These are phyloP conservation scores for Macrophomina pseudophaseolina DNA, from an alignment of 2,329 filamentous ascomycete genomes.

Conservation along the genomic window DNA sequence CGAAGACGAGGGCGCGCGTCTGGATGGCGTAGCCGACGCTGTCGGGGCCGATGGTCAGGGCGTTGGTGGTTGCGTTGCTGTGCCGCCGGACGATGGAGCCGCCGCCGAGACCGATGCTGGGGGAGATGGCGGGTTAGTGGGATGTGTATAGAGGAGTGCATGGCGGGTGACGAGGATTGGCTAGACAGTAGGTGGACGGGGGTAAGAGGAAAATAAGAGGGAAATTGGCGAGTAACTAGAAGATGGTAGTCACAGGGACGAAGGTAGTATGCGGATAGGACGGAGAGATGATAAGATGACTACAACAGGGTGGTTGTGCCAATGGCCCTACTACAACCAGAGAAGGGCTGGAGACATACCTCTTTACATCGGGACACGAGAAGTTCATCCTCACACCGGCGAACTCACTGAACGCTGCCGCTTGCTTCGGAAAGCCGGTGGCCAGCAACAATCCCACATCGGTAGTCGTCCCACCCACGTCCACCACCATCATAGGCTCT, in stretches of 20 bases:
- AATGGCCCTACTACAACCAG: background rate
- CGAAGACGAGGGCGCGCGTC: conserved; percentile 57
- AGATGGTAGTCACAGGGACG: background rate
- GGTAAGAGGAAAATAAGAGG: no score
- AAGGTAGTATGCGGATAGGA: background rate
- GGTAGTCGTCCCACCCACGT: conserved; percentile 70
- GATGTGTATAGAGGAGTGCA: background rate
- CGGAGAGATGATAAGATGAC: background rate
- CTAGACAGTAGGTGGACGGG: background rate
- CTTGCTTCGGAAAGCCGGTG: conserved; percentile 66
- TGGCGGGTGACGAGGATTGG: background rate
- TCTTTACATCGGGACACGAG: conserved; percentile 53
- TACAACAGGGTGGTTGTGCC: background rate
- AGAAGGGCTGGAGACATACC: conserved; percentile 35
- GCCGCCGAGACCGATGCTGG: conserved; percentile 60
- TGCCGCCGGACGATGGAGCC: conserved; percentile 48
- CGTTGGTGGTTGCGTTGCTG: conserved; percentile 28
- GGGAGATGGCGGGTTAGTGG: background rate
- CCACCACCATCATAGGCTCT: conserved; percentile 56
- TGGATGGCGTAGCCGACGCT: conserved; percentile 61
- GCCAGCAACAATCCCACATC: conserved; percentile 65
- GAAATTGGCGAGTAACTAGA: no score
- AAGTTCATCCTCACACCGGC: conserved; percentile 63
- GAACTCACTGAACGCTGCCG: conserved; percentile 64
- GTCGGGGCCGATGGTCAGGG: conserved; percentile 59